Conservation (phyloP, 106 monocot species). For the Dactylorhiza incarnata region DNA sequence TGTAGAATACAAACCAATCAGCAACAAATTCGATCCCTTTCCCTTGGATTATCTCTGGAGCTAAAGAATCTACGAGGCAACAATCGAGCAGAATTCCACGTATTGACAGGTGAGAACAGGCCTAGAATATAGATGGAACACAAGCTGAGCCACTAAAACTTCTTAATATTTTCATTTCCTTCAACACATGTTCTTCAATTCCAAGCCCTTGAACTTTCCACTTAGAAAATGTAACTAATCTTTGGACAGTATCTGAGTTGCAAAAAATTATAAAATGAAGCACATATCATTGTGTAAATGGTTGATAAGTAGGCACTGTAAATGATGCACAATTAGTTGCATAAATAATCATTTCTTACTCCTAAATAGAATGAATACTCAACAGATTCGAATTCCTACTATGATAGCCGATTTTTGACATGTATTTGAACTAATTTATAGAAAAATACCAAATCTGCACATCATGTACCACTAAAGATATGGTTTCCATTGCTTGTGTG, state of each 20-base stretch:
- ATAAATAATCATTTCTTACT: conserved; percentile 71
- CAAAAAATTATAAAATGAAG: conserved; percentile 6
- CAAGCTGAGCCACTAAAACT: conserved; percentile 40
- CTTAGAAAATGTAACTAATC: conserved; percentile 73
- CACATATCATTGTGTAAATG: neutral
- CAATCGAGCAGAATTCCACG: conserved; percentile 68
- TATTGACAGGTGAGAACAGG: conserved; percentile 63
- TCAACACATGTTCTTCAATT: conserved; percentile 68
- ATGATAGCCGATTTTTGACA: neutral
- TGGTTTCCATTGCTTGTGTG: too few species aligned
- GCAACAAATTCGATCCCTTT: conserved; percentile 82
- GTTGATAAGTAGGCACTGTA: neutral
- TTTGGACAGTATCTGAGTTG: conserved; percentile 49
- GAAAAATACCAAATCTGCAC: conserved; percentile 7
- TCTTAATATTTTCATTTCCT: conserved; percentile 67
- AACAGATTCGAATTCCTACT: neutral
- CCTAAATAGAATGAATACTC: conserved; percentile 24
- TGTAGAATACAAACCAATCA: conserved; percentile 57
- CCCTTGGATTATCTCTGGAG: conserved; percentile 84
- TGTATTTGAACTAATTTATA: neutral
- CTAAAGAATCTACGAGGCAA: conserved; percentile 68
- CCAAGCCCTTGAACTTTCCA: conserved; percentile 67
- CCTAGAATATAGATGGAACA: conserved; percentile 62
- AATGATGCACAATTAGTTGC: conserved; percentile 64
- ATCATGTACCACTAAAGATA: conserved; percentile 82